A percentile compares a stretch with the other conserved stretches of the same genome.
These are phyloP conservation scores for Polytrichum formosum DNA, from an alignment of 225 moss, liverwort and hornwort genomes.

Conservation along the genomic window DNA sequence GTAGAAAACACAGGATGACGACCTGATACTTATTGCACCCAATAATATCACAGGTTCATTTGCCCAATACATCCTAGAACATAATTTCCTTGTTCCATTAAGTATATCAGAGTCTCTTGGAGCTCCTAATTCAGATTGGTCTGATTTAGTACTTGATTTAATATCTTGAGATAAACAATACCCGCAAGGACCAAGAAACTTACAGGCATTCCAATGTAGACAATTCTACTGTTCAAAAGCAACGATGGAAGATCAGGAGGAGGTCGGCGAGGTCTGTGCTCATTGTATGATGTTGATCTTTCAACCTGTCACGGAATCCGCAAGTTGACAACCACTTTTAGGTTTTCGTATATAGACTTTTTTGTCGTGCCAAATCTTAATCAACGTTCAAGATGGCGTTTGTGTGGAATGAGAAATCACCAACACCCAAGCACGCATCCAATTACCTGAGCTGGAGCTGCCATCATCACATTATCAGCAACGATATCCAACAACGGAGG, in stretches of 20 bases:
- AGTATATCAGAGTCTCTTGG: no score
- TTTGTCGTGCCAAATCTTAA: no score
- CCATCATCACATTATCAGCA: conserved; percentile 81
- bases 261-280: conserved; percentile 94
- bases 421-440: not conserved
- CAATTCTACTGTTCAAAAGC: conserved; percentile 92
- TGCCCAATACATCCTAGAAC: no score
- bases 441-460: conserved; percentile 95
- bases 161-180: not conserved
- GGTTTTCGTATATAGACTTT: no score
- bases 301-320: conserved; percentile 59
- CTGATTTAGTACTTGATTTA: no score
- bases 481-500: conserved; percentile 86
- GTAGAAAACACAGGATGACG: not conserved
- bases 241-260: conserved; percentile 98
- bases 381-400: no score
- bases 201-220: conserved; percentile 99
- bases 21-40: not conserved
- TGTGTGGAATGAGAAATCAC: not conserved
- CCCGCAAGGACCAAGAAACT: conserved; percentile 9
- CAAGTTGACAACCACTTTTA: not conserved
- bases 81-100: no score
- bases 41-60: not conserved
- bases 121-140: no score
- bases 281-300: conserved; percentile 91